phyloP scores from a whole-genome alignment of 371 early-diverging fungal genomes.

The Mortierella sp. region DNA sequence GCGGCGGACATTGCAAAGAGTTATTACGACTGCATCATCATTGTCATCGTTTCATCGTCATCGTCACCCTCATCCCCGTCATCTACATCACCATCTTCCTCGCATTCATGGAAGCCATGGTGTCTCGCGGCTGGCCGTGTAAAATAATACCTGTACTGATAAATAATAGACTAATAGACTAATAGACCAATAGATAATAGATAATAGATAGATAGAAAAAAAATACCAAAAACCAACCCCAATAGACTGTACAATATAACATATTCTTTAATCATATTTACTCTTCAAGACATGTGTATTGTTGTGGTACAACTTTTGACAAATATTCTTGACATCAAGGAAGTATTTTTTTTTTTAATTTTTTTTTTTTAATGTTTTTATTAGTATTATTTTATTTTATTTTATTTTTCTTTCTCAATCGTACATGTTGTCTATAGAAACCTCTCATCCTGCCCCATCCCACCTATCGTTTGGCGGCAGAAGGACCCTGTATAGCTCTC shows the following conservation, averaged over 20 bases:
- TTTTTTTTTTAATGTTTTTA: neutral
- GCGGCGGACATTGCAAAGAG: neutral
- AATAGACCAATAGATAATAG: neutral
- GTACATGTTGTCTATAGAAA: neutral
- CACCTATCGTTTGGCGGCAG: neutral
- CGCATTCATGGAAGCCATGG: neutral
- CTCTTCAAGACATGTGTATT: too few species aligned
- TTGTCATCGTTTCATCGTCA: neutral
- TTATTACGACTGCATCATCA: neutral
- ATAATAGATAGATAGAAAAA: neutral
- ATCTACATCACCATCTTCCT: neutral
- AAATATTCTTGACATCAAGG: too few species aligned
- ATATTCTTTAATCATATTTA: too few species aligned
- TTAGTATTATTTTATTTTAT: too few species aligned
- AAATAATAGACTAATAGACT: neutral
- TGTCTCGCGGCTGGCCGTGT: constrained; percentile 1
- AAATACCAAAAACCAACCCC: neutral
- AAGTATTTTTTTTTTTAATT: neutral
- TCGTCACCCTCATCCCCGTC: neutral
- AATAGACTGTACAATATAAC: neutral
- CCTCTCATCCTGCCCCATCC: neutral
- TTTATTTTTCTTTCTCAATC: too few species aligned
- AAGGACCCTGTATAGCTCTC: constrained; percentile 12
- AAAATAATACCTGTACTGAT: neutral
- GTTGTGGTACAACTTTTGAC: too few species aligned